Base-by-base conservation (phyloP, 139 green algal genomes). In the Gonium pectorale region DNA sequence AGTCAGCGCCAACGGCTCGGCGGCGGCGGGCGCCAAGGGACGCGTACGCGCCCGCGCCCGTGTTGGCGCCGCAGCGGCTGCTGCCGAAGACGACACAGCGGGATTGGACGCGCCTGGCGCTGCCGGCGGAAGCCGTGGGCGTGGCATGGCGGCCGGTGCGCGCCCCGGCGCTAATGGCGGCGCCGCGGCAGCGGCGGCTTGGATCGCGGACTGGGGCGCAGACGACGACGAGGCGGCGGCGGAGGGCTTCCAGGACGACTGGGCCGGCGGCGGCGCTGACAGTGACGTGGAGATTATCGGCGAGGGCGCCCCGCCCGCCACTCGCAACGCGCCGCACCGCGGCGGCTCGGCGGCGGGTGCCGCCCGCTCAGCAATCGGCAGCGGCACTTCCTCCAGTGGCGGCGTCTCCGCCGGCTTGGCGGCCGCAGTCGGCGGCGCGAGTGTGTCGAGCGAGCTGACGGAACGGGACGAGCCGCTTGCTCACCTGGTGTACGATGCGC, bases 211-310 rank as follows among this genome's bases (percentile, higher is more conserved):
- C 54, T 79, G 70, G 70, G 70, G 70, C 33, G 70, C 64, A 46
- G 70, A 1, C 46, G n/a, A 46, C 31, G 70, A 66, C 17, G 44
- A 13, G 15, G 26, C 27, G 22, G 70, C 1, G 27, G 49, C 49
- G 49, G 49, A 56, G 49, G 49, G 49, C 17, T 56, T 26, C 49
- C 33, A 46, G 38, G 46, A 66, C 70, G 70, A 41, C 6, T 77
- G 43, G 13, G n/a, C 33, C 31, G 35, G 52, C 52, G 26, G 26
- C 19, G 71, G 46, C 26, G 71, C 35, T 15, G 72, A 80, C 33
- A 80, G 72, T 35, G 72, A 80, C 35, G 72, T 80, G 35, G 72
- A 80, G 72, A 80, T 80, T 37, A 37, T 80, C 6, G 72, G n/a
- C 26, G n/a, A 35, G n/a, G 1, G 62, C 1, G n/a, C 1, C 29